Base-by-base conservation (phyloP, 148 eudicot species). In the Amaranthus hypochondriacus region DNA sequence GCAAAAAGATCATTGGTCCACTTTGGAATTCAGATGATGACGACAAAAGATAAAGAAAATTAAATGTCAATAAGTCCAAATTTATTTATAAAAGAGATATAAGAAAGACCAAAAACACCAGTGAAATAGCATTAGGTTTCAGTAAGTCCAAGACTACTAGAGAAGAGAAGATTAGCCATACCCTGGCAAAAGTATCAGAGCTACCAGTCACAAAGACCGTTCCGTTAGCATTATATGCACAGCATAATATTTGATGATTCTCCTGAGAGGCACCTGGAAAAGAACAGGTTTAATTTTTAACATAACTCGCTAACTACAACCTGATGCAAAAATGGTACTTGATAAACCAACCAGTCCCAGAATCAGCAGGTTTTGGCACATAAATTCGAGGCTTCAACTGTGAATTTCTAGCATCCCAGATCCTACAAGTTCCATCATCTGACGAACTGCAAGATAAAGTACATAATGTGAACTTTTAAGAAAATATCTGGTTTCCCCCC, bases 121-220 rank as follows among this genome's bases (percentile, higher is more conserved):
- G 49, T 71, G 50, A 12, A 50, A 74, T n/a, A 54, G 63, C 43
- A 21, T 60, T 5, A 60, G 43, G 14, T 0, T 0, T 28, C 14
- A 46, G 54, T 48, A 47, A 49, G 55, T 66, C 18, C 64, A 48
- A 47, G 28, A 75, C 48, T 42, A 48, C 18, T 51, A 68, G n/a
- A 56, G 18, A 70, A 55, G 49, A 73, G 54, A 68, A n/a, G 66
- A 15, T 59, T 11, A 57, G 12, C 48, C 68, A 68, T 94, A 94
- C 98, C 97, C 98, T 89, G 18, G 98, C 98, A 78, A 68, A 85
- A 80, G 88, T 87, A 81, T 95, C 98, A 70, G 98, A 92, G 85
- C 98, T 95, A 57, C 98, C 98, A 69, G 98, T 95, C 62, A 95
- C 98, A 85, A 95, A 95, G 73, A 88, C 83, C 4, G 93, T 90